Evolutionary conservation across 2,329 filamentous ascomycete species (phyloP).

Genomic region (Raffaelea albimanens): DNA sequence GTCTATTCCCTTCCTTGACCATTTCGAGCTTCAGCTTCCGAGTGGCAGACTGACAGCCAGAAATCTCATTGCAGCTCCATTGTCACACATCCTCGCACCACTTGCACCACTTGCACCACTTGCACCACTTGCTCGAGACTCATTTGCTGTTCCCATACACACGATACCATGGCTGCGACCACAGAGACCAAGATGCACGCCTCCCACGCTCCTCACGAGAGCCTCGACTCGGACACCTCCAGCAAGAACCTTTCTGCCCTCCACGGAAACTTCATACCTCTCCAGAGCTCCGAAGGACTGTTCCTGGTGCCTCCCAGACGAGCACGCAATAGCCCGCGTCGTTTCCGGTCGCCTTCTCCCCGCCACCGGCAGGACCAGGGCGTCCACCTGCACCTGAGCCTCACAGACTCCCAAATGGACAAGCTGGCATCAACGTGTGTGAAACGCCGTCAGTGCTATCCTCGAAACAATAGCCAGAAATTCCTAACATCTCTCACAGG

Average conservation of each 20-base stretch:
- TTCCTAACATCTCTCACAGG: not conserved
- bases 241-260: constrained; percentile 13
- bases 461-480: not conserved
- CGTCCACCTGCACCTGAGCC: constrained; percentile 36
- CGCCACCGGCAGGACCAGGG: constrained; percentile 25
- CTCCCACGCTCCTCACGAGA: not conserved
- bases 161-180: no score
- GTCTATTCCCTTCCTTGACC: no score
- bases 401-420: constrained; percentile 40
- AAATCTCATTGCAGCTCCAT: no score
- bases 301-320: constrained; percentile 22
- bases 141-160: not conserved
- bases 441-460: not conserved
- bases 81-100: no score
- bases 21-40: no score
- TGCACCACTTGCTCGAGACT: no score
- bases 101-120: no score
- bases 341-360: constrained; percentile 23
- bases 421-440: constrained; percentile 36
- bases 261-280: constrained; percentile 27
- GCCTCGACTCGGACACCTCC: not conserved
- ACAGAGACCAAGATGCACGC: not conserved
- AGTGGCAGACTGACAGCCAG: no score
- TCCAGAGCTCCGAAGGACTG: constrained; percentile 20
- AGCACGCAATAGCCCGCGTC: constrained; percentile 1